A percentile compares a stretch with the other conserved stretches of the same genome.
Evolutionary conservation across 768 basidiomycete species (phyloP).

Genomic region (Xanthoconium stramineum): DNA sequence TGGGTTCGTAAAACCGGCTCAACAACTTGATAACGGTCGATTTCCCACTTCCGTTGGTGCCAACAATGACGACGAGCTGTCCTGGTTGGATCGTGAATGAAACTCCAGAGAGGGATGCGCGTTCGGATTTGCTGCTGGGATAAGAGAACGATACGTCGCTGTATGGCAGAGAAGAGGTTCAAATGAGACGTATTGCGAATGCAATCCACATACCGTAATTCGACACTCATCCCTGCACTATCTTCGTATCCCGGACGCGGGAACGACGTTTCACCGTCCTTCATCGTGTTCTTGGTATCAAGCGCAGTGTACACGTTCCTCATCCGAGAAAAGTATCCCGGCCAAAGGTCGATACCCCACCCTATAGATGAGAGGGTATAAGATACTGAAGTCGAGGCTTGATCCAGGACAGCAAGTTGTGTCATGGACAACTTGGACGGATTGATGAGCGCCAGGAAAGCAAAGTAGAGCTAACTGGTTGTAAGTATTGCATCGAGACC

Average conservation of each 20-base stretch:
- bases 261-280: slow-evolving; percentile 25
- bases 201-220: slow-evolving; percentile 14
- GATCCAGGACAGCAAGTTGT: slow-evolving; percentile 30
- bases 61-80: slow-evolving; percentile 35
- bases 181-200: neutral
- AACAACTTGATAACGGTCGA: slow-evolving; percentile 41
- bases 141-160: slow-evolving; percentile 56
- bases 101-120: slow-evolving; percentile 23
- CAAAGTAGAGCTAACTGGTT: slow-evolving; percentile 25
- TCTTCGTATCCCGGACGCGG: slow-evolving; percentile 18
- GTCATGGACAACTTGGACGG: slow-evolving; percentile 28
- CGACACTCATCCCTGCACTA: slow-evolving; percentile 13
- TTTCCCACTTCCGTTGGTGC: slow-evolving; percentile 34
- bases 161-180: neutral
- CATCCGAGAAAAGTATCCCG: slow-evolving; percentile 19
- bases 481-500: neutral
- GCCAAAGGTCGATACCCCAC: slow-evolving; percentile 4
- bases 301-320: slow-evolving; percentile 20
- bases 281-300: slow-evolving; percentile 22
- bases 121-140: slow-evolving; percentile 35
- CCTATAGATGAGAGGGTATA: slow-evolving; percentile 20
- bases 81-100: slow-evolving; percentile 32
- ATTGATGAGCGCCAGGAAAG: slow-evolving; percentile 22
- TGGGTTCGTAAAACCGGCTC: slow-evolving; percentile 31
- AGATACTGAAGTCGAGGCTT: slow-evolving; percentile 23